Base-by-base conservation (phyloP, 1,139 yeast species). In the Scheffersomyces titani region DNA sequence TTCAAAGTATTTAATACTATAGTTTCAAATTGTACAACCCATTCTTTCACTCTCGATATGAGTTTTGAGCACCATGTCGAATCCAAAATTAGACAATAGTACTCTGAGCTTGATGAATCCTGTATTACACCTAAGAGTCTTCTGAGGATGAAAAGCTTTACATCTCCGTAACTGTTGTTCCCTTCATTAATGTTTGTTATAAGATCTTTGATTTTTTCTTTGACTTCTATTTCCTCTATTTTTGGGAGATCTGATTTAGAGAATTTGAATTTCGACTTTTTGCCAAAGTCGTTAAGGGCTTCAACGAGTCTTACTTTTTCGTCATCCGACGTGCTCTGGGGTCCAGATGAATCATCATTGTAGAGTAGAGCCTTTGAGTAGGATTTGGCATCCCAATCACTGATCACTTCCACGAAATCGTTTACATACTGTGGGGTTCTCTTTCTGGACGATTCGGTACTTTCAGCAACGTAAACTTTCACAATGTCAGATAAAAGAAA, bases 81-180 rank as follows among this genome's bases (percentile, higher is more conserved):
- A 20, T 68, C 71, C 20, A 67, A 62, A 1, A 74, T 54, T 3
- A 69, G 61, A 48, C 74, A 69, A 9, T 58, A 48, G 16, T 51
- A 36, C 57, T 59, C 6, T 53, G 55, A 13, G 6, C 46, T 9
- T 40, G 49, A 20, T 62, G 59, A 5, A 57, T 47, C 6, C 74
- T n/a, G 22, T 11, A 46, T 22, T 19, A 46, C 16, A 9, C 49
- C 66, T 11, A 85, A 66, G 1, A 87, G 62, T 22, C 68, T 63
- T n/a, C 72, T 62, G 4, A 89, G 62, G 3, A 90, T 68, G 2
- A 62, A 54, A 6, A 77, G 64, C 57, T 90, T 78, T 0, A 83
- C 70, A 53, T 84, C 84, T 51, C 77, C 78, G 46, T 80, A 76
- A 64, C 85, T 87, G 30, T 70, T 66, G 5, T 65, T 63, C 1